Conservation (phyloP, 2,329 filamentous ascomycete species). For the Coniochaeta ligniaria region DNA sequence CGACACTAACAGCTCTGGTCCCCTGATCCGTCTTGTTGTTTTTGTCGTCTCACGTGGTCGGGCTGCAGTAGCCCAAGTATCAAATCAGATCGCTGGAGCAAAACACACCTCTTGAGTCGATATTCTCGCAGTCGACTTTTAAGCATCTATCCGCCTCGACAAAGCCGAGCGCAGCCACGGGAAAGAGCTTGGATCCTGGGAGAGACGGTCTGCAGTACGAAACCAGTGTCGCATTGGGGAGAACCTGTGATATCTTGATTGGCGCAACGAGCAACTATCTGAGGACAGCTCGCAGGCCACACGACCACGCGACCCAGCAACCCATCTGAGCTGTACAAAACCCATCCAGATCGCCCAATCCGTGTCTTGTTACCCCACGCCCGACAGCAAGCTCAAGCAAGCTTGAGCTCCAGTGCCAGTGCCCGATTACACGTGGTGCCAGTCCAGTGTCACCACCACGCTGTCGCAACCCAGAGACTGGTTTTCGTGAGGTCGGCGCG, state of each 20-base stretch:
- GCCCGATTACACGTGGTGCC: slow-evolving; percentile 22
- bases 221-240: background rate
- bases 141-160: background rate
- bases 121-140: background rate
- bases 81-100: too few species aligned
- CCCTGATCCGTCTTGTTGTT: background rate
- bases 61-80: background rate
- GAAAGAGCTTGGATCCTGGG: background rate
- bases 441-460: slow-evolving; percentile 12
- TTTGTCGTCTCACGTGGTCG: background rate
- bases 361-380: background rate
- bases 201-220: background rate
- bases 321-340: background rate
- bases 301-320: background rate
- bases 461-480: slow-evolving; percentile 6
- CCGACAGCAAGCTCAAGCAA: background rate
- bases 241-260: background rate
- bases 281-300: background rate
- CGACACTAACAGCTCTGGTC: background rate
- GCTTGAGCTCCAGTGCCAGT: slow-evolving; percentile 6
- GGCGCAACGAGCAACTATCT: background rate
- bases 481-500: slow-evolving; percentile 4
- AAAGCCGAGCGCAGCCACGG: background rate
- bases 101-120: too few species aligned
- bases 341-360: background rate